A percentile compares a stretch with the other conserved stretches of the same genome.
Conservation (phyloP, 2,329 filamentous ascomycete species). For the Colletotrichum aenigma region DNA sequence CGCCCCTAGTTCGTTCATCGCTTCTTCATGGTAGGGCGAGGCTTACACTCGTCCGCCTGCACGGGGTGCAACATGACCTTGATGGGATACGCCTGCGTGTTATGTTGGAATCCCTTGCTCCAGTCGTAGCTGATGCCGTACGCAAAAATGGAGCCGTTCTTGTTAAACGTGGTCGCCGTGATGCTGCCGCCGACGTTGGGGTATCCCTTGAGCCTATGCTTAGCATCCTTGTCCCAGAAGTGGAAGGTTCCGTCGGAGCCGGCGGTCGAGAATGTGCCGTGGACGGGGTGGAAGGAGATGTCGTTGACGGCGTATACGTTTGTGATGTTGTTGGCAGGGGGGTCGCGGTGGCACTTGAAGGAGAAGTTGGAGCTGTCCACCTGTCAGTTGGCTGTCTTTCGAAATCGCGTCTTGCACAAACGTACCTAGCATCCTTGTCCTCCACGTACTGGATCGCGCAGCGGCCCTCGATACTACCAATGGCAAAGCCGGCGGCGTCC, state of each 20-base stretch:
- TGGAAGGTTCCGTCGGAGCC: slow-evolving; percentile 96
- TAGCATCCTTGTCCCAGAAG: slow-evolving; percentile 94
- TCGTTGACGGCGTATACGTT: slow-evolving; percentile 96
- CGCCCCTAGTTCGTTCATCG: slow-evolving; percentile 42
- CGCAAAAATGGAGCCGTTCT: slow-evolving; percentile 81
- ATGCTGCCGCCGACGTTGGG: slow-evolving; percentile 86
- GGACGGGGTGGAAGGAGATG: slow-evolving; percentile 95
- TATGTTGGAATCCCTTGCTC: slow-evolving; percentile 92
- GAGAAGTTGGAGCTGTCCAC: slow-evolving; percentile 86
- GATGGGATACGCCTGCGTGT: slow-evolving; percentile 74
- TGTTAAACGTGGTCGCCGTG: slow-evolving; percentile 89
- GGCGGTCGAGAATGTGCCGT: slow-evolving; percentile 98
- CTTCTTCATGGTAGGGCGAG: slow-evolving; percentile 64
- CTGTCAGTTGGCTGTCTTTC: not conserved
- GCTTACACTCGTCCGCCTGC: slow-evolving; percentile 65
- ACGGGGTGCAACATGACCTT: slow-evolving; percentile 89
- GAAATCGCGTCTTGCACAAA: not conserved
- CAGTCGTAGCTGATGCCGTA: slow-evolving; percentile 97
- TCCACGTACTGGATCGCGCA: slow-evolving; percentile 99
- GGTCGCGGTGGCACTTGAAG: slow-evolving; percentile 97
- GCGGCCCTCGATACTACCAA: slow-evolving; percentile 94
- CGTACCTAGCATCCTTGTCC: slow-evolving; percentile 83
- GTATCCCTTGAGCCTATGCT: slow-evolving; percentile 89
- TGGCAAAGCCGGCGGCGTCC: slow-evolving; percentile 89
- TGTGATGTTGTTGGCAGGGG: slow-evolving; percentile 74